These are phyloP conservation scores for Heliamphora pulchella DNA, from an alignment of 179 eudicot species.

Conservation along the genomic window DNA sequence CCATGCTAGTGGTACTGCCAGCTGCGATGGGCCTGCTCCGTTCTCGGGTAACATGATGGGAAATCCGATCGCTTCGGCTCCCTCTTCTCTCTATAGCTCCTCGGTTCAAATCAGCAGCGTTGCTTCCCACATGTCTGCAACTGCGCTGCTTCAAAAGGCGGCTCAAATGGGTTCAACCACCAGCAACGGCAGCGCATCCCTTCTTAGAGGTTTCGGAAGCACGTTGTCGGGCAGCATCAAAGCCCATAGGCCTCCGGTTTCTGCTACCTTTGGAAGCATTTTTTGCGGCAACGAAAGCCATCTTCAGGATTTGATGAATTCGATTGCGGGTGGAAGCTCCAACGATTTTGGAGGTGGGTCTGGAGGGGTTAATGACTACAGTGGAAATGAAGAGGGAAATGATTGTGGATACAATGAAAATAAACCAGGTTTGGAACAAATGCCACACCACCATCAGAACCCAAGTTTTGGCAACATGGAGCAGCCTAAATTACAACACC, in stretches of 20 bases:
- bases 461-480: conserved; percentile 4
- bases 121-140: conserved; percentile 59
- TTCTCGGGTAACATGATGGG: conserved; percentile 9
- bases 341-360: conserved; percentile 16
- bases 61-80: background rate
- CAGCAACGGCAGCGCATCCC: conserved; percentile 26
- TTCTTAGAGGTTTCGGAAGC: conserved; percentile 27
- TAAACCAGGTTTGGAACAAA: background rate
- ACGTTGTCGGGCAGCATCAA: conserved; percentile 10
- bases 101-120: background rate
- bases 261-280: conserved; percentile 13
- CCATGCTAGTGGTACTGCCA: no score
- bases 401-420: background rate
- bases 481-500: conserved; percentile 10
- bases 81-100: conserved; percentile 16
- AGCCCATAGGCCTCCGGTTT: background rate
- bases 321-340: conserved; percentile 16
- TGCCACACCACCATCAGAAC: background rate
- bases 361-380: background rate
- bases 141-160: conserved; percentile 72
- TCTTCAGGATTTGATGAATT: conserved; percentile 38
- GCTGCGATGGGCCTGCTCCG: no score
- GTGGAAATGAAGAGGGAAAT: background rate
- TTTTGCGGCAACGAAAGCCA: conserved; percentile 24
- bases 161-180: conserved; percentile 64